Base-by-base conservation (phyloP, 2,329 filamentous ascomycete species). In the Pyrenochaeta sp. region DNA sequence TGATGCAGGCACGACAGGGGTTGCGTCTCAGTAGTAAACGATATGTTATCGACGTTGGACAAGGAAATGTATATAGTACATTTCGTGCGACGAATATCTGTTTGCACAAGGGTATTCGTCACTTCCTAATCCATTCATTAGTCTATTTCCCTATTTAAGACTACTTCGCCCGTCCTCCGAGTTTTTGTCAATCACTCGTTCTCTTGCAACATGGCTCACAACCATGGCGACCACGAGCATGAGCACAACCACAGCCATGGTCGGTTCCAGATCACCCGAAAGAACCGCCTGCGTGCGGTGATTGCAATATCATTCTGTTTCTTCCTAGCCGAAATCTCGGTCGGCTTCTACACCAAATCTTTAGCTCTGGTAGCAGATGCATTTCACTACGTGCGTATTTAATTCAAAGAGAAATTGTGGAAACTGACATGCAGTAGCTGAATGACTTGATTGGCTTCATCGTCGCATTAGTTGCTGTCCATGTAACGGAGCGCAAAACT, bases 331-430 rank as follows among this genome's bases (percentile, higher is more conserved):
- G 76, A 79, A 49, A 76, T 79, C 19, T 73, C 74, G 82, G 82
- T 87, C 46, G 86, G 86, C 2, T 87, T 89, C 58, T 84, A 83
- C 48, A 90, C 88, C 1, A 77, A 78, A 38, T 90, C 88, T 1
- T 75, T 92, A 8, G 87, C 87, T 1, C 75, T 92, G 2, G 75
- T 91, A 18, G 87, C 88, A 19, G 88, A 92, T 75, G 86, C 89
- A 1, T 90, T 91, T 57, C 88, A 91, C 65, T 89, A 90, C 63
- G 85, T 88, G 72, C 48, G 80, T 41, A 9, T n/a, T 61, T 41
- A 54, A n/a, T 26, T 24, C 18, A 29, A 5, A 15, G 14, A 2
- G 21, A 7, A 7, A 7, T 13, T 15, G 13, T 13, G 26, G 15
- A 6, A 14, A 26, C 22, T 54, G 31, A 58, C 22, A n/a, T 8